These are phyloP conservation scores for Remersonia thermophila DNA, from an alignment of 2,329 filamentous ascomycete species.

Conservation along the genomic window DNA sequence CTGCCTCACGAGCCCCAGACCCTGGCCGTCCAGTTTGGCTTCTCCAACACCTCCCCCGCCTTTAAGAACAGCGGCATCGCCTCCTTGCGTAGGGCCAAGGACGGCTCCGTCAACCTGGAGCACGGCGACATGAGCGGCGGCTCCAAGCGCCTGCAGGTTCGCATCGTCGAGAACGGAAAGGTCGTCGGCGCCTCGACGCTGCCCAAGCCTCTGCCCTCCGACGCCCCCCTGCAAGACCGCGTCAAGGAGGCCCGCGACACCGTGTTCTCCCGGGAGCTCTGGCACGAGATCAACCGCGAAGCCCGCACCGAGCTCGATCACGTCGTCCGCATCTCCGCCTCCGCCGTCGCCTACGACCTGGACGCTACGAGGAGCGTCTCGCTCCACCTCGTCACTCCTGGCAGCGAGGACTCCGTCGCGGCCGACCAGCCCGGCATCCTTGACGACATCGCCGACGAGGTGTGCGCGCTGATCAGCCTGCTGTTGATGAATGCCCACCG, in stretches of 20 bases:
- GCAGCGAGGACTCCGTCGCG: slow-evolving; percentile 31
- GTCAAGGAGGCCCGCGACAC: slow-evolving; percentile 68
- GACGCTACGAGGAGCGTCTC: slow-evolving; percentile 44
- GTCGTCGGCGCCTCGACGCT: slow-evolving; percentile 45
- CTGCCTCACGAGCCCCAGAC: slow-evolving; percentile 61
- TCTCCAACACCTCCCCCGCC: slow-evolving; percentile 47
- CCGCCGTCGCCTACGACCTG: slow-evolving; percentile 43
- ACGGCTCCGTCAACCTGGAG: slow-evolving; percentile 67
- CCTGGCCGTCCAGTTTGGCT: slow-evolving; percentile 80
- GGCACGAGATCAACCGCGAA: slow-evolving; percentile 79
- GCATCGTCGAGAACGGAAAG: slow-evolving; percentile 44
- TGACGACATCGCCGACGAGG: slow-evolving; percentile 47
- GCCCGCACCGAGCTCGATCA: slow-evolving; percentile 59
- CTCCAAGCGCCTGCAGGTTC: slow-evolving; percentile 54
- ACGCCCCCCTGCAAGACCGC: slow-evolving; percentile 50
- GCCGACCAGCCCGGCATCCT: slow-evolving; percentile 24
- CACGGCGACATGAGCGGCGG: slow-evolving; percentile 38
- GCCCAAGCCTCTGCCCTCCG: slow-evolving; percentile 41
- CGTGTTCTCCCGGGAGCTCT: slow-evolving; percentile 74
- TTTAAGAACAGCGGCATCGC: slow-evolving; percentile 65
- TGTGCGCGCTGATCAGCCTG: slow-evolving; percentile 58
- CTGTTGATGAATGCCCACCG: slow-evolving; percentile 70
- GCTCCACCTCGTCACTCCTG: slow-evolving; percentile 54
- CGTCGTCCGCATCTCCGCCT: slow-evolving; percentile 52
- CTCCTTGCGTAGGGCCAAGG: slow-evolving; percentile 59